Evolutionary conservation across 352 stramenopile species (phyloP).

Genomic region (Phytophthora europaea): DNA sequence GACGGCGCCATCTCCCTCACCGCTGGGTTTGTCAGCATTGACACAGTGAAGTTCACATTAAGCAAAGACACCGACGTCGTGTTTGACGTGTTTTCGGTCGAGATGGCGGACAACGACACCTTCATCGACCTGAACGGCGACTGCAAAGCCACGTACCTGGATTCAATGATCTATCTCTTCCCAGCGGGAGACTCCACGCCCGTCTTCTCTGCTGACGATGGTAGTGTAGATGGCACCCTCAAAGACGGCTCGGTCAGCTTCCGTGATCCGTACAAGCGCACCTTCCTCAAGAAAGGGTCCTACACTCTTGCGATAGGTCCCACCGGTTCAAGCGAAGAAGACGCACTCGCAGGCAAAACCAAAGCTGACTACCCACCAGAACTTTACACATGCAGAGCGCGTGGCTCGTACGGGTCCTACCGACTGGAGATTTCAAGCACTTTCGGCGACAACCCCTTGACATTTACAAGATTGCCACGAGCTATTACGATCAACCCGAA

Average conservation of each 20-base stretch:
- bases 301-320: constrained; percentile 55
- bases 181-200: constrained; percentile 28
- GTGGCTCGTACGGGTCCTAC: constrained; percentile 41
- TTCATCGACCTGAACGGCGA: constrained; percentile 69
- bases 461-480: constrained; percentile 26
- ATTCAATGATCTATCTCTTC: constrained; percentile 64
- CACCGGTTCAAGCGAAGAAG: constrained; percentile 29
- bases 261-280: constrained; percentile 54
- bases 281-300: constrained; percentile 51
- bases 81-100: constrained; percentile 64
- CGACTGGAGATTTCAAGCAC: constrained; percentile 46
- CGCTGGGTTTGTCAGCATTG: constrained; percentile 46
- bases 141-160: constrained; percentile 61
- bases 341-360: constrained; percentile 34
- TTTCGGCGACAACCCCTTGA: constrained; percentile 17
- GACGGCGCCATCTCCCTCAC: constrained; percentile 42
- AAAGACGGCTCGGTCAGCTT: constrained; percentile 55
- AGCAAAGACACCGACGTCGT: constrained; percentile 41
- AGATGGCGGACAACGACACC: constrained; percentile 59
- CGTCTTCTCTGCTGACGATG: constrained; percentile 45
- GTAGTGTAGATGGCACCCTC: constrained; percentile 27
- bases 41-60: constrained; percentile 61
- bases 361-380: constrained; percentile 34
- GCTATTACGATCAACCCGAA: constrained; percentile 18
- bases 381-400: constrained; percentile 35